These are phyloP conservation scores for Salix exigua DNA, from an alignment of 345 rosid species.

Conservation along the genomic window DNA sequence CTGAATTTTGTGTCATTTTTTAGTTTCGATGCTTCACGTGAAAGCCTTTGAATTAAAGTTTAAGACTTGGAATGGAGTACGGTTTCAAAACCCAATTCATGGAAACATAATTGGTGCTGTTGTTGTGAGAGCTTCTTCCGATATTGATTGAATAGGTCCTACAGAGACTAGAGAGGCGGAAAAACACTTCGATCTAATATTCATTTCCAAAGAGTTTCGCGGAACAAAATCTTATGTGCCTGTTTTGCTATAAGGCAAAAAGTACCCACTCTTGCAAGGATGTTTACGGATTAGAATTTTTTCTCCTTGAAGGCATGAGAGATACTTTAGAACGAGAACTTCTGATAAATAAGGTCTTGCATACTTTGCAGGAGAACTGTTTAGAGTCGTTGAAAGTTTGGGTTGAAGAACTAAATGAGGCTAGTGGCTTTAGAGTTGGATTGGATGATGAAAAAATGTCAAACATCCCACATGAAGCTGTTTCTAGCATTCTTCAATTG, in stretches of 20 bases:
- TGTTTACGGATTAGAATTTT: background rate
- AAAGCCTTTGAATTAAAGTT: constrained; percentile 1
- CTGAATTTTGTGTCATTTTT: background rate
- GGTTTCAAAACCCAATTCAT: background rate
- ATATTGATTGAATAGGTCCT: background rate
- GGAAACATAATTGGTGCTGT: background rate
- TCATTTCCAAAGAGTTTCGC: background rate
- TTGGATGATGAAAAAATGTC: too few species aligned
- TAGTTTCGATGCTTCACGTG: constrained; percentile 8
- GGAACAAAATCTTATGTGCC: background rate
- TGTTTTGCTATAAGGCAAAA: background rate
- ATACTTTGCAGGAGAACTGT: background rate
- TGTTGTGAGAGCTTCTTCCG: constrained; percentile 10
- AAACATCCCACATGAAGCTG: background rate
- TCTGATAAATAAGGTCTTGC: background rate
- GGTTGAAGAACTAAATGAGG: background rate
- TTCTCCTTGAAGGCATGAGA: background rate
- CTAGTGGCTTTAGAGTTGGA: background rate
- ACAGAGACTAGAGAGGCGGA: constrained; percentile 16
- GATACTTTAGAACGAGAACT: background rate
- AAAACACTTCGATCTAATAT: background rate
- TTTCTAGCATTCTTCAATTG: too few species aligned
- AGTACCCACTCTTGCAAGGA: background rate
- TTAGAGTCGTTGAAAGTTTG: background rate
- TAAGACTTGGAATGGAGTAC: background rate